Conservation (phyloP, 768 basidiomycete species). For the Mycena floridula region DNA sequence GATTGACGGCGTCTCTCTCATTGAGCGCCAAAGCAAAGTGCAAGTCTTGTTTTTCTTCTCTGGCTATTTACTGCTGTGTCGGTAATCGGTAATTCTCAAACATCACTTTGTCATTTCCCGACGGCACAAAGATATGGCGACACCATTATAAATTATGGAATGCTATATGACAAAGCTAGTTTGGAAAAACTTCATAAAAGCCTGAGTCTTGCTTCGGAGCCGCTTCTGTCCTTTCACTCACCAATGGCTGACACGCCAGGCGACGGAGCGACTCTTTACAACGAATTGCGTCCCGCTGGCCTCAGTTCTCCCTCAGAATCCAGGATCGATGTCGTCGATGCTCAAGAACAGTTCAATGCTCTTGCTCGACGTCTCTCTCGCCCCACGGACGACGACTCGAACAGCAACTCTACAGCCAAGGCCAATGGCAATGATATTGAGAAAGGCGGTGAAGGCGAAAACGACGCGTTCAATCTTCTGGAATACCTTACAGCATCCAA, state of each 20-base stretch:
- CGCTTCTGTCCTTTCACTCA: too few species aligned
- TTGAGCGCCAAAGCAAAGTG: too few species aligned
- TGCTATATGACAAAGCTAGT: too few species aligned
- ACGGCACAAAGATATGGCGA: too few species aligned
- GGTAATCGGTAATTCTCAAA: too few species aligned
- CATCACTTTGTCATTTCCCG: too few species aligned
- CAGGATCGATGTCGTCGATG: constrained; percentile 42
- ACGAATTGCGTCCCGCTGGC: constrained; percentile 11
- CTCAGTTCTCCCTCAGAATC: constrained; percentile 2
- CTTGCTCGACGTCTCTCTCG: constrained; percentile 39
- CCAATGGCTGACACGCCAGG: constrained; percentile 25
- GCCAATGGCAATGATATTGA: constrained; percentile 39
- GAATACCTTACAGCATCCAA: constrained; percentile 65
- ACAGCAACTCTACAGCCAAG: constrained; percentile 17
- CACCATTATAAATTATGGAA: too few species aligned
- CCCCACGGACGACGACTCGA: neutral
- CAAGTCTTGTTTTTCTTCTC: too few species aligned
- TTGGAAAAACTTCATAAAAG: too few species aligned
- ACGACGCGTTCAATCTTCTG: constrained; percentile 50
- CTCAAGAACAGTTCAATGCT: constrained; percentile 50
- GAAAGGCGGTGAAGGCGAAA: constrained; percentile 26
- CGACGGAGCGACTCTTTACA: constrained; percentile 20
- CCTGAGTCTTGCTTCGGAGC: too few species aligned
- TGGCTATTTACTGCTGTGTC: too few species aligned
- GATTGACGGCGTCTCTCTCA: too few species aligned